Percentiles rank a stretch among this genome's conserved stretches.
phyloP scores from a whole-genome alignment of 2,329 filamentous ascomycete genomes.

The Fusarium setosum region DNA sequence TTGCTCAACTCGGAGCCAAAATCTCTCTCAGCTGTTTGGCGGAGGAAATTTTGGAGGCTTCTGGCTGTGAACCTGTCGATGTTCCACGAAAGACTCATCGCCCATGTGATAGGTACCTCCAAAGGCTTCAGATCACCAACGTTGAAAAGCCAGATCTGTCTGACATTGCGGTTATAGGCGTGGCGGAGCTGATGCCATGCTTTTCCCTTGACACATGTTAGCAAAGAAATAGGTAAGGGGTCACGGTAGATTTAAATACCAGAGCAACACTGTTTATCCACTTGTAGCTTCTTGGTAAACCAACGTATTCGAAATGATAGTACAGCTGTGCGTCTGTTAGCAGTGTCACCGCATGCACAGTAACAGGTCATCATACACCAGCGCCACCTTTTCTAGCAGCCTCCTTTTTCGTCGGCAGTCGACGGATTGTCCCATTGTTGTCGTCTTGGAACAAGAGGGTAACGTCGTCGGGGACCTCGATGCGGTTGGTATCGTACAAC shows the following conservation, averaged over 20 bases:
- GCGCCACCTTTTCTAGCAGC: constrained; percentile 64
- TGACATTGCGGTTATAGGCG: constrained; percentile 59
- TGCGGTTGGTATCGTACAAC: constrained; percentile 67
- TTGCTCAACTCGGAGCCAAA: constrained; percentile 58
- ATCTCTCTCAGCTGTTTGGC: constrained; percentile 58
- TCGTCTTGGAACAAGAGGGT: constrained; percentile 73
- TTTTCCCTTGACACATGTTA: constrained; percentile 42
- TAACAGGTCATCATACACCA: constrained; percentile 54
- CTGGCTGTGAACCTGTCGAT: constrained; percentile 56
- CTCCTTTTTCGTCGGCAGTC: constrained; percentile 66
- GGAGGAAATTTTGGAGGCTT: constrained; percentile 55
- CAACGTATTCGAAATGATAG: constrained; percentile 72
- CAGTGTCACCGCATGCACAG: constrained; percentile 10
- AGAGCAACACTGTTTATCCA: constrained; percentile 72
- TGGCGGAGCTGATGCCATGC: constrained; percentile 64
- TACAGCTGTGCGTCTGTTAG: constrained; percentile 48
- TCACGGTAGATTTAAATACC: constrained; percentile 41
- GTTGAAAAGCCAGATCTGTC: constrained; percentile 71
- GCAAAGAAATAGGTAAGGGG: fast-evolving
- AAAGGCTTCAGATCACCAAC: constrained; percentile 71
- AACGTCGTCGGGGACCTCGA: constrained; percentile 69
- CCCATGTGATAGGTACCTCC: constrained; percentile 66
- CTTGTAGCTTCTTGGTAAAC: constrained; percentile 68
- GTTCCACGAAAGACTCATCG: constrained; percentile 68
- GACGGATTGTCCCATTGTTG: constrained; percentile 69